These are phyloP conservation scores for Aspergillus unguis DNA, from an alignment of 2,329 filamentous ascomycete species.

Conservation along the genomic window DNA sequence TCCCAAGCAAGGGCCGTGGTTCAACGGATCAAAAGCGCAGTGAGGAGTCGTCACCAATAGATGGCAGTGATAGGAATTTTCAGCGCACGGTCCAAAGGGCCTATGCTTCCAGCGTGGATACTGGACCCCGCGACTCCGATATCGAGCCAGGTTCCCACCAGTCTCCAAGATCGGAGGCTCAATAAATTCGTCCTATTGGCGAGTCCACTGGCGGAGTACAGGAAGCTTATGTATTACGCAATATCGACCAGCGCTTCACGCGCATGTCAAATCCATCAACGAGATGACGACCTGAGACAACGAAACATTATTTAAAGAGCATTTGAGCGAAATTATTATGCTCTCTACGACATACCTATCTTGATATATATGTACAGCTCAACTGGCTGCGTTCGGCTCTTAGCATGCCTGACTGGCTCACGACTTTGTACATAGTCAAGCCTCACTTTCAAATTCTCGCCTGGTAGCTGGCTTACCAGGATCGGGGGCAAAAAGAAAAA, in stretches of 20 bases:
- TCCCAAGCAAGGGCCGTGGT: background rate
- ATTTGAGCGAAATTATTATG: background rate
- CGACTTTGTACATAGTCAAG: slow-evolving; percentile 1
- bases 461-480: slow-evolving; percentile 13
- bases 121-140: slow-evolving; percentile 12
- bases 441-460: background rate
- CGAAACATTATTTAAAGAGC: background rate
- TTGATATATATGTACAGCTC: no score
- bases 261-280: background rate
- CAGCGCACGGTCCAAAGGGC: slow-evolving; percentile 2
- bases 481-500: background rate
- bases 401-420: background rate
- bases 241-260: no score
- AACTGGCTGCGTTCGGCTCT: background rate
- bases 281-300: background rate
- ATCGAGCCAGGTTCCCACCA: slow-evolving; percentile 11
- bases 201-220: background rate
- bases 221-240: no score
- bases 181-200: background rate
- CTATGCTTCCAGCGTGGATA: slow-evolving; percentile 9
- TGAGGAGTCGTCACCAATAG: slow-evolving; percentile 2
- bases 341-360: no score
- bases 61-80: background rate
- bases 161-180: slow-evolving; percentile 5
- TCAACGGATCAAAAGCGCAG: slow-evolving; percentile 4